Evolutionary conservation across 2,329 filamentous ascomycete genomes (phyloP).

Genomic region (Aspergillus sojae): DNA sequence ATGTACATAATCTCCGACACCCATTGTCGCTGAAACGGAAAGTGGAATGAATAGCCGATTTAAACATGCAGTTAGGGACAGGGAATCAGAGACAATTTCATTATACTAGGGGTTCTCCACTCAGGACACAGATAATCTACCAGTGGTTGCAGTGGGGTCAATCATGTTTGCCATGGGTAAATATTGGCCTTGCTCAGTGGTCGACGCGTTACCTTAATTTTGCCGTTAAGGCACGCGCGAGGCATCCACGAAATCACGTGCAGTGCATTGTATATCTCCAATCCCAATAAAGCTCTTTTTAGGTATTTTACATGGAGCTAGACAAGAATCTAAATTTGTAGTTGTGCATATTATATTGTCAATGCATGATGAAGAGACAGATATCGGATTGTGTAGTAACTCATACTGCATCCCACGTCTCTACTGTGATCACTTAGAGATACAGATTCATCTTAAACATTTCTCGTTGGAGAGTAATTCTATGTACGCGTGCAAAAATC

Average conservation of each 20-base stretch:
- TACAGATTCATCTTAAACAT: not conserved
- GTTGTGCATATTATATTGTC: not conserved
- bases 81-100: not conserved
- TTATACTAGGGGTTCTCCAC: not conserved
- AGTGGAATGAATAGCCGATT: not conserved
- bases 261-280: not conserved
- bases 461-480: not conserved
- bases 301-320: not conserved
- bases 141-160: conserved; percentile 1
- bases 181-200: conserved; percentile 2
- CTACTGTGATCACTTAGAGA: not conserved
- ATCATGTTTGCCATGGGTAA: conserved; percentile 6
- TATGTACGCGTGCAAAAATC: not conserved
- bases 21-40: conserved; percentile 32
- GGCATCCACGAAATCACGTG: conserved; percentile 36
- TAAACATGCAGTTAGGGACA: not conserved
- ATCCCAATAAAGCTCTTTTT: not conserved
- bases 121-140: conserved; percentile 1
- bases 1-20: conserved; percentile 46
- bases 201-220: conserved; percentile 11
- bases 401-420: not conserved
- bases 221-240: conserved; percentile 28
- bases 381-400: not conserved
- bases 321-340: not conserved
- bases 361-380: not conserved